Conservation (phyloP, 2,329 filamentous ascomycete species). For the Capronia coronata region DNA sequence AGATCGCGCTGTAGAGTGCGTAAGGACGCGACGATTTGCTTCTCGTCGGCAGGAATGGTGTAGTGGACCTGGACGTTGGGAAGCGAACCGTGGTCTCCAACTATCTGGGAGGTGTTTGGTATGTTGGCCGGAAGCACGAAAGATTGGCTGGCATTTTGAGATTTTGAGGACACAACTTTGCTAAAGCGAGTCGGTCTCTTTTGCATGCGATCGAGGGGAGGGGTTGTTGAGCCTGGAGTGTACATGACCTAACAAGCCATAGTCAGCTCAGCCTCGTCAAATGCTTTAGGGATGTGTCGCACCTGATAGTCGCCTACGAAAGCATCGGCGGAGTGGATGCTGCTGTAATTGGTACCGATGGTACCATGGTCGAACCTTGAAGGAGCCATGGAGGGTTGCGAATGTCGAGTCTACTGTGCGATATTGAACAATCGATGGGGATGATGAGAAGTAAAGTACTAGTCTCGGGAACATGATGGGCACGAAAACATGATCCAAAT, state of each 20-base stretch:
- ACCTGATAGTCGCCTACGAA: conserved; percentile 28
- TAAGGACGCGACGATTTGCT: conserved; percentile 29
- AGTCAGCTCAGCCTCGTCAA: not conserved
- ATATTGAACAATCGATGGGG: conserved; percentile 14
- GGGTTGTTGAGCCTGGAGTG: conserved; percentile 28
- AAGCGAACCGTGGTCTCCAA: conserved; percentile 25
- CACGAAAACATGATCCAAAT: not conserved
- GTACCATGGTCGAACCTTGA: conserved; percentile 27
- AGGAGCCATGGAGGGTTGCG: conserved; percentile 14
- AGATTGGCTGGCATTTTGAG: conserved; percentile 25
- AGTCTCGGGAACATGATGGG: not conserved
- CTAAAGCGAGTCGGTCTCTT: conserved; percentile 27
- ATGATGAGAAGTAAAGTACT: conserved; percentile 1
- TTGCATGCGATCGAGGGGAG: conserved; percentile 18
- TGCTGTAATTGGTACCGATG: conserved; percentile 27
- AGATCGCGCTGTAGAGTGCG: conserved; percentile 28
- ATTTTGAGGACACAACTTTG: conserved; percentile 19
- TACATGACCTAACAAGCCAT: conserved; percentile 27
- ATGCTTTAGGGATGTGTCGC: not conserved
- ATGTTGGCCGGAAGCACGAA: conserved; percentile 27
- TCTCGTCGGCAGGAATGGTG: conserved; percentile 27
- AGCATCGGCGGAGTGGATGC: conserved; percentile 28
- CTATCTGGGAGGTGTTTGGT: conserved; percentile 27
- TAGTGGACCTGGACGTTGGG: conserved; percentile 27
- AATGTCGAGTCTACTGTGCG: conserved; percentile 4